Evolutionary conservation across 768 basidiomycete species (phyloP), one percentile per base, ranked within the genome.

Genomic region (Russula foetens): DNA sequence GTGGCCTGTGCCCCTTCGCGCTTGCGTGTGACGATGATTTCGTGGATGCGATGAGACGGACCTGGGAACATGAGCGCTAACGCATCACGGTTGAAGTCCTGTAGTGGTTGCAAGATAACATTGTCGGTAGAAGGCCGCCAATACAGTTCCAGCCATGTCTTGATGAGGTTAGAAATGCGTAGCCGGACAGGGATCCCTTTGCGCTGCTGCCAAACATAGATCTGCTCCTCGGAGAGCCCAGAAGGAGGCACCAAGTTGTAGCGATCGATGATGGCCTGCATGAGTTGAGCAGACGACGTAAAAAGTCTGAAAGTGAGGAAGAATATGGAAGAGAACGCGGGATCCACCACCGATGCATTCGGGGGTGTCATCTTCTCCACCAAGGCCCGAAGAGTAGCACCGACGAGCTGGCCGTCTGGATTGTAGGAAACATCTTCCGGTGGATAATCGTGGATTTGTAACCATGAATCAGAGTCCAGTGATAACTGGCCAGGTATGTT

Each of bases 281-380:
- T 81, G 28, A 99, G 81, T 51, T 90, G 85, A 7, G 74, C 54
- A 2, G 97, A 90, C 0, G 87, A 82, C 2, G 89, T 84, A 74
- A 97, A 98, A 57, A 98, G 75, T 31, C 96, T 84, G 79, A 98
- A 99, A 0, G 95, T 98, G 67, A 95, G 78, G 79, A 95, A 95
- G 77, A 99, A 98, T 31, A 94, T 88, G 5, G 86, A 83, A 15
- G 87, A 81, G 71, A 98, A 95, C 0, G 85, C 83, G 19, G 89
- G 78, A 68, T 98, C 95, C 56, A 93, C 92, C 46, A 94, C 82
- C 59, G 85, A 86, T 69, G 93, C 92, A 69, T 97, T 92, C 5
- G 95, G 93, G 21, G 53, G 53, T 15, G 96, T 96, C 86, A 98
- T 89, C 75, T 92, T 94, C 75, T 96, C 94, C n/a, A 98, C 88